These are phyloP conservation scores for Gloeophyllum trabeum DNA, from an alignment of 768 basidiomycete species.

Conservation along the genomic window DNA sequence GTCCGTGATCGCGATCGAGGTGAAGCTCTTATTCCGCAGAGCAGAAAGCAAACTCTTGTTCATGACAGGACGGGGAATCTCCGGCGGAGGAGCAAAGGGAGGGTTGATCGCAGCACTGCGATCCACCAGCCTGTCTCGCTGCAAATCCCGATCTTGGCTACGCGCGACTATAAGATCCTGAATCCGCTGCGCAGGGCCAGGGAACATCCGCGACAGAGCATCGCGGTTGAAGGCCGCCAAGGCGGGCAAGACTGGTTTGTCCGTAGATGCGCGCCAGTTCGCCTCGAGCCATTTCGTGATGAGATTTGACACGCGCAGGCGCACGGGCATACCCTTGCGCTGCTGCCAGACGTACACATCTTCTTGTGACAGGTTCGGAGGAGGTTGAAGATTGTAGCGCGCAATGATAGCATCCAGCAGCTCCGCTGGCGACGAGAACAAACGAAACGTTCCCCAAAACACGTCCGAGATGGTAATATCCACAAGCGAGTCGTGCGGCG, in stretches of 20 bases:
- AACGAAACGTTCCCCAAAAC: slow-evolving; percentile 92
- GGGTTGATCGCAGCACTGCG: slow-evolving; percentile 67
- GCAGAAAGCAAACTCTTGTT: slow-evolving; percentile 63
- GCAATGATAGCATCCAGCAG: slow-evolving; percentile 68
- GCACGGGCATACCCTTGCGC: slow-evolving; percentile 80
- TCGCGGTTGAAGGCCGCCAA: slow-evolving; percentile 53
- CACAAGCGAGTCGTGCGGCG: slow-evolving; percentile 85
- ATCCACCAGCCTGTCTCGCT: slow-evolving; percentile 49
- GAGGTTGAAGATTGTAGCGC: slow-evolving; percentile 76
- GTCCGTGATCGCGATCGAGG: slow-evolving; percentile 65
- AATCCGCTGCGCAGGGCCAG: slow-evolving; percentile 62
- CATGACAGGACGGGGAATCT: slow-evolving; percentile 82
- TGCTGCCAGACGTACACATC: slow-evolving; percentile 74
- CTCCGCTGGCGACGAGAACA: slow-evolving; percentile 73
- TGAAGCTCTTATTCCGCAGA: slow-evolving; percentile 56
- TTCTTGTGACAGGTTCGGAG: slow-evolving; percentile 40
- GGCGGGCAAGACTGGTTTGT: slow-evolving; percentile 49
- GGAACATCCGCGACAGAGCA: slow-evolving; percentile 50
- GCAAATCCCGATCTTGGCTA: slow-evolving; percentile 28
- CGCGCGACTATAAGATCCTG: slow-evolving; percentile 54
- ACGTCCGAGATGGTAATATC: slow-evolving; percentile 80
- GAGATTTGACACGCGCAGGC: slow-evolving; percentile 84
- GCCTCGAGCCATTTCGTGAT: slow-evolving; percentile 90
- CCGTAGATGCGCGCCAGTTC: slow-evolving; percentile 76
- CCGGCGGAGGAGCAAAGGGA: slow-evolving; percentile 35